A percentile compares a stretch with the other conserved stretches of the same genome.
These are phyloP conservation scores for Cladosporium phlei DNA, from an alignment of 2,329 filamentous ascomycete species.

Conservation along the genomic window DNA sequence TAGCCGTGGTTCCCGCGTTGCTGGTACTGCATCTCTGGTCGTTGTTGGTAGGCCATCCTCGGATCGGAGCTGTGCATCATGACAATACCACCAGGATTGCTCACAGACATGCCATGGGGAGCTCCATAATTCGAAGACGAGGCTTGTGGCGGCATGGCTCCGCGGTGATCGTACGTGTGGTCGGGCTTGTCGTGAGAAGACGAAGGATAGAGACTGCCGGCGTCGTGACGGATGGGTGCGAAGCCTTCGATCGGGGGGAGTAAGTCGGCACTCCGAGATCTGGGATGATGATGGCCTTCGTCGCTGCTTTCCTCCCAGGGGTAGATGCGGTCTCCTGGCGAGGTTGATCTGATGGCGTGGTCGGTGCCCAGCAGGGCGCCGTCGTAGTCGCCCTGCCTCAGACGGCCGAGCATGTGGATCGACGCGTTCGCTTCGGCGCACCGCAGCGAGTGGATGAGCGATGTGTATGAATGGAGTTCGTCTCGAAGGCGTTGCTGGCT, in stretches of 20 bases:
- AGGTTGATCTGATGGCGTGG: neutral
- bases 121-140: neutral
- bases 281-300: neutral
- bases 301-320: conserved; percentile 8
- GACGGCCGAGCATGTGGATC: conserved; percentile 9
- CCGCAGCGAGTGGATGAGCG: conserved; percentile 9
- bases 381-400: conserved; percentile 10
- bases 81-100: neutral
- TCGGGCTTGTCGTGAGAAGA: neutral
- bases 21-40: conserved; percentile 3
- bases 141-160: neutral
- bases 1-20: neutral
- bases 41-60: neutral
- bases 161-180: neutral
- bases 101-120: neutral
- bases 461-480: conserved; percentile 8
- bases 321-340: neutral
- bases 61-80: neutral
- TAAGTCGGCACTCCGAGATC: neutral
- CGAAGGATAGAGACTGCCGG: neutral
- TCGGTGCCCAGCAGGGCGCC: conserved; percentile 5
- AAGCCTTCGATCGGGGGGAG: neutral
- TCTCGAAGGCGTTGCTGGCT: conserved; percentile 10
- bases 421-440: conserved; percentile 6
- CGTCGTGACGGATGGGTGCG: neutral